phyloP scores from a whole-genome alignment of 768 basidiomycete species.

The Suillus subluteus region DNA sequence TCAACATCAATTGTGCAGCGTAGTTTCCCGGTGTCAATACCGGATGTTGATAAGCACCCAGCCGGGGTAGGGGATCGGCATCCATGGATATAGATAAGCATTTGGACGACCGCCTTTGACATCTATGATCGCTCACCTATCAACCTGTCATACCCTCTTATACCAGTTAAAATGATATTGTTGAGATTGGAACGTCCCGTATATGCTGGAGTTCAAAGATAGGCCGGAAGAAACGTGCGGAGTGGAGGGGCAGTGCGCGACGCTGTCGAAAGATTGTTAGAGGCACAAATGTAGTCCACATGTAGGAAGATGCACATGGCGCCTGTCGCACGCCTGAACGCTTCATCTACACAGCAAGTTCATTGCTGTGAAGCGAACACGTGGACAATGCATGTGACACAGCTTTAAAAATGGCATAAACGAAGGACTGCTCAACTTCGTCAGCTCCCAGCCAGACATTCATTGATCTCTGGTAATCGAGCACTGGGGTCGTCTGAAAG shows the following conservation, averaged over 20 bases:
- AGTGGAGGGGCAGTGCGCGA: neutral
- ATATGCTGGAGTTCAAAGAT: neutral
- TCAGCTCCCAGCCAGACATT: neutral
- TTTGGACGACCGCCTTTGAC: neutral
- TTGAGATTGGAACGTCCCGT: neutral
- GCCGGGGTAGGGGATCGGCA: no score
- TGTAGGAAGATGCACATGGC: neutral
- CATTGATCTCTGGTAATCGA: neutral
- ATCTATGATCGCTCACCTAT: neutral
- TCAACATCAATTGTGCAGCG: neutral
- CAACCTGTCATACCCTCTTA: no score
- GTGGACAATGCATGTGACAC: neutral
- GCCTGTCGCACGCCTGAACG: neutral
- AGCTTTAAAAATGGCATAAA: neutral
- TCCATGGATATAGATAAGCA: neutral
- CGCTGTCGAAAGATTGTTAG: neutral
- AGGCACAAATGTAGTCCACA: neutral
- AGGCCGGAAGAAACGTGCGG: neutral
- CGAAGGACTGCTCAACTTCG: neutral
- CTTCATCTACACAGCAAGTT: neutral
- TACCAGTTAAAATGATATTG: neutral
- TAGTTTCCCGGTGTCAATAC: neutral
- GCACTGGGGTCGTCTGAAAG: neutral
- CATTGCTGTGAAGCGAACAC: neutral
- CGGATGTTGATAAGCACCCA: neutral